Evolutionary conservation across 2,329 filamentous ascomycete genomes (phyloP).

Genomic region (Thermothelomyces thermophilus): DNA sequence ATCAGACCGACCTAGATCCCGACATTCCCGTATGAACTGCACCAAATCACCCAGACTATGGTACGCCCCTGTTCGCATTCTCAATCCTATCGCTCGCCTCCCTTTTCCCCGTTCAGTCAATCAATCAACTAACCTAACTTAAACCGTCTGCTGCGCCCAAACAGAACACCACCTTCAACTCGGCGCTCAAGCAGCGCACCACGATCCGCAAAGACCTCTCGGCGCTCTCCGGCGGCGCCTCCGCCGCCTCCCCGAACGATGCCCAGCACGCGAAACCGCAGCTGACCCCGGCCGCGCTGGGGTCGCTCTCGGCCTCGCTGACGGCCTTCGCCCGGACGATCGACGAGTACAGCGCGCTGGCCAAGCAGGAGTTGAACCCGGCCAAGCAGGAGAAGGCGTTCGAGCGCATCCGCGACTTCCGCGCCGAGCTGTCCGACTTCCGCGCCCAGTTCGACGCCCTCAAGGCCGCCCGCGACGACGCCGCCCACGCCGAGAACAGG

Average conservation of each 20-base stretch:
- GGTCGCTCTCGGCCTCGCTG: constrained; percentile 64
- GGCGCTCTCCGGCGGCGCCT: constrained; percentile 44
- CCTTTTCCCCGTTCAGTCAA: background rate
- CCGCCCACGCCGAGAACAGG: constrained; percentile 58
- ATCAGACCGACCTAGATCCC: no score
- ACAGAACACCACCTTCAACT: constrained; percentile 80
- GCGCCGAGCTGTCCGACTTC: constrained; percentile 73
- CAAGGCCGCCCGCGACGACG: constrained; percentile 71
- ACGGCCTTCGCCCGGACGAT: constrained; percentile 77
- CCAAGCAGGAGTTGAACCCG: constrained; percentile 81
- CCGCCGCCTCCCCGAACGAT: constrained; percentile 23
- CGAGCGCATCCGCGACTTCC: constrained; percentile 80
- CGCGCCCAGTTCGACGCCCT: constrained; percentile 69
- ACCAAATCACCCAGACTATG: no score
- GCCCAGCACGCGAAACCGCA: constrained; percentile 26
- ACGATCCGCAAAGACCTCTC: constrained; percentile 72
- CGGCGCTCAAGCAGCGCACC: constrained; percentile 77
- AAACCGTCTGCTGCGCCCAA: no score
- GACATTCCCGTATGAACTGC: no score
- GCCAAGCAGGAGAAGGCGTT: constrained; percentile 88
- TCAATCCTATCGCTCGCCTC: background rate
- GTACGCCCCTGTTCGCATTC: no score
- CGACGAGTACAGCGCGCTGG: constrained; percentile 82
- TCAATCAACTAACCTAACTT: background rate
- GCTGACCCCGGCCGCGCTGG: constrained; percentile 50